Base-by-base conservation (phyloP, 345 rosid species). In the Triadica sebifera region DNA sequence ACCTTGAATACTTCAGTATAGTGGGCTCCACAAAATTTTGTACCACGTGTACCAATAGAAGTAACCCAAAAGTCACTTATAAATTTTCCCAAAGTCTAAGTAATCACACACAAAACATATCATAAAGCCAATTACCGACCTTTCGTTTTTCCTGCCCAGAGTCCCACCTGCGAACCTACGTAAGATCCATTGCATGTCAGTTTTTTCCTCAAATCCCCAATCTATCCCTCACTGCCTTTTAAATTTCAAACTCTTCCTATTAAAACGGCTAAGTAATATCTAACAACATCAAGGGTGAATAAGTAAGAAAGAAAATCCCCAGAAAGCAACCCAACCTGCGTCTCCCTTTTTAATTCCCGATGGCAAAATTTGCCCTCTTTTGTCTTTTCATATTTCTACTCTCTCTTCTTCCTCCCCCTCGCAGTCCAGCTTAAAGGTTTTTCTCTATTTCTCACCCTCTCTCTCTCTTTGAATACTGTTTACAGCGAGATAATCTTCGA, bases 171-270 rank as follows among this genome's bases (percentile, higher is more conserved):
- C 20, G 75, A 59, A 25, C 58, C 67, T 29, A 60, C 57, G 75
- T 50, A 8, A 62, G 60, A 72, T 61, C 69, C 34, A 49, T 49
- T 72, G 50, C 58, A 12, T 49, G 69, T 72, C 75, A 72, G 74
- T 19, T 20, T n/a, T 6, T n/a, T 51, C 24, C 0, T 1, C 0
- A 65, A 74, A 8, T 11, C 0, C 43, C 64, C 1, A 43, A 50
- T 39, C 0, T 64, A 65, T 52, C 71, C 77, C 47, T 20, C 12
- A 12, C 9, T 0, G 2, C 62, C 19, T 41, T 4, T 4, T 0
- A 19, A 62, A 47, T 22, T 52, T 1, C 47, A 22, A 11, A 19
- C 10, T 2, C 45, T 50, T 0, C 10, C 7, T 1, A 2, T 3
- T 16, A 19, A 1, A 74, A 74, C 70, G 64, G 62, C 53, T 41